Base-by-base conservation (phyloP, 257 asterid genomes). In the Dorcoceras hygrometricum region DNA sequence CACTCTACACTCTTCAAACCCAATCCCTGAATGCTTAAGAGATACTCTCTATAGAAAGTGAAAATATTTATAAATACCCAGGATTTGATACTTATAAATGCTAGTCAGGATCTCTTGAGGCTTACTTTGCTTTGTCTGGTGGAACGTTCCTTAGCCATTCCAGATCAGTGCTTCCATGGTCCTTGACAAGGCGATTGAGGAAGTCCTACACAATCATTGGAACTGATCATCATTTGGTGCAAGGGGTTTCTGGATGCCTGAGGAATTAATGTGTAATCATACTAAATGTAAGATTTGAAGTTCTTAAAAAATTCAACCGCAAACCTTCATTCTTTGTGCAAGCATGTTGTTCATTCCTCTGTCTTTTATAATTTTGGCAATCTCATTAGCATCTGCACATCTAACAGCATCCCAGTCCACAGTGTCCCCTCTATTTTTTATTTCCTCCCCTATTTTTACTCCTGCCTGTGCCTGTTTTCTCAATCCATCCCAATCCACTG, bases 1-100 rank as follows among this genome's bases (percentile, higher is more conserved):
- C 99, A 94, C 78, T 94, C 99, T 69, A 88, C 95, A 43, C 99
- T 94, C 82, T 94, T 94, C 79, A 94, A 76, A 65, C 99, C 99
- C 81, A 90, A 78, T 51, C 99, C 99, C 81, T 89, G 87, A 22
- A 94, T 23, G 85, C 99, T 94, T 76, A 94, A 74, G 53, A 94
- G 89, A 73, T 86, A 93, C 80, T 93, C 99, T 74, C 99, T 93
- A 87, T 43, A 43, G n/a, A 75, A 81, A 74, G 72, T 29, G 61
- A 27, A 77, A 62, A 67, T 68, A 46, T 24, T 25, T 59, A 64
- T 75, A 23, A 25, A 51, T 65, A 29, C 34, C 58, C 16, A 68
- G n/a, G 57, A 71, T 57, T 74, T 59, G 22, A 50, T 24, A 39
- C 53, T 46, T 46, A 65, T 55, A 54, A 48, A 60, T 57, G 72